phyloP scores from a whole-genome alignment of 331 rosid species.

The Saraca asoca region DNA sequence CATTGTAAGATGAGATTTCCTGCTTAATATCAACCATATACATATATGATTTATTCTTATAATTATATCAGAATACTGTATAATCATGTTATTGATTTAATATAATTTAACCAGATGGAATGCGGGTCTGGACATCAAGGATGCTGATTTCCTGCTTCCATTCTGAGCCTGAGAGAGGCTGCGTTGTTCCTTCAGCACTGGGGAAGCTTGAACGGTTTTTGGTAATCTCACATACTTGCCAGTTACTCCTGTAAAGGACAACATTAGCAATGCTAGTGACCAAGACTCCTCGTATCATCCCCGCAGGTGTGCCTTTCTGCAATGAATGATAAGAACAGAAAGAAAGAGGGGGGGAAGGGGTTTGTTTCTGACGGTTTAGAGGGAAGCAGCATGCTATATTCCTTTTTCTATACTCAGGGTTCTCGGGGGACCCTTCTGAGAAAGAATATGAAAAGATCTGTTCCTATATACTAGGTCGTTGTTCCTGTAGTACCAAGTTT shows the following conservation, averaged over 20 bases:
- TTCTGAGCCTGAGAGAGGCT: neutral
- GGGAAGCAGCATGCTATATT: neutral
- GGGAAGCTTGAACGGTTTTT: too few species aligned
- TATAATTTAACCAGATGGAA: neutral
- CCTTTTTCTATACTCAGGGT: neutral
- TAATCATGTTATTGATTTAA: neutral
- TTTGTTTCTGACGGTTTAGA: neutral
- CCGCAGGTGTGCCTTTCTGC: conserved; percentile 10
- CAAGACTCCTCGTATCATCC: neutral
- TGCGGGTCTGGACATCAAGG: neutral
- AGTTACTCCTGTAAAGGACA: too few species aligned
- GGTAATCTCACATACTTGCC: too few species aligned
- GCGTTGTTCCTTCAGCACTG: too few species aligned
- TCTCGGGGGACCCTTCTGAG: neutral
- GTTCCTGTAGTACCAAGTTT: neutral
- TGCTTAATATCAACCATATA: too few species aligned
- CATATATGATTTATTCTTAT: too few species aligned
- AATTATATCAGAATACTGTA: too few species aligned
- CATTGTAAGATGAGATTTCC: too few species aligned
- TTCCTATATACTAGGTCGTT: neutral
- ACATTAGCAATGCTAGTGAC: too few species aligned
- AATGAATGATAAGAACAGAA: neutral
- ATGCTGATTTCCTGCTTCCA: neutral
- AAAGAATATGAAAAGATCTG: neutral
- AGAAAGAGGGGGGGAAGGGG: neutral